phyloP scores from a whole-genome alignment of 176 grass and related monocot genomes.

The Triticum aestivum region IWGSC_CS_RefSeq_v2.1 NC_057813.1:10548701-10549200 shows the following conservation, averaged over 20 bases:
- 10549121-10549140: constrained; percentile 98
- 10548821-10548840: not conserved
- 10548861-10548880: not conserved
- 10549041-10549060: not conserved
- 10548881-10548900: not conserved
- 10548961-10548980: not conserved
- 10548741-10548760: not conserved
- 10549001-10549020: not conserved
- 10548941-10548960: not conserved
- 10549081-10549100: constrained; percentile 88
- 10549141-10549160: constrained; percentile 98
- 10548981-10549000: not conserved
- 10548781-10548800: not conserved
- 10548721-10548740: not conserved
- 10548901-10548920: not conserved
- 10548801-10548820: not conserved
- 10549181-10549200: constrained; percentile 87
- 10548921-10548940: not conserved
- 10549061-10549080: constrained; percentile 31
- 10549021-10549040: not conserved
- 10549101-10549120: constrained; percentile 96
- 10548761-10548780: not conserved
- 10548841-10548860: constrained; percentile 10
- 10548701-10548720: not conserved
- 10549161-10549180: constrained; percentile 82